Base-by-base conservation (phyloP, 2,329 filamentous ascomycete genomes). In the Alternaria brassicae region DNA sequence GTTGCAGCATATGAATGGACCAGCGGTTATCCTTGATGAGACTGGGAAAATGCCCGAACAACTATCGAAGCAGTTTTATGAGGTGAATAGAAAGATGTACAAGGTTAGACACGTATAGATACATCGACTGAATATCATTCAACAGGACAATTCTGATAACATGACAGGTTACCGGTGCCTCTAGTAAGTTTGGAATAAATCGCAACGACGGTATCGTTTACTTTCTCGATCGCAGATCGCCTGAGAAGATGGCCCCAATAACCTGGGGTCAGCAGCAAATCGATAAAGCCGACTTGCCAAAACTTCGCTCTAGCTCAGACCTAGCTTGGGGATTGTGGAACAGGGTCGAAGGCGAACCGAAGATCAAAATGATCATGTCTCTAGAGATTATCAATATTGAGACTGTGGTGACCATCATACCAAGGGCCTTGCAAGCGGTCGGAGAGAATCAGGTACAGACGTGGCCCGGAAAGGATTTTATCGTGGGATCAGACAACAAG, bases 181-280 rank as follows among this genome's bases (percentile, higher is more conserved):
- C 52, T 27, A 34, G 15, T 4, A 57, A 44, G 1, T 47, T 60
- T 21, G 61, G 55, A 15, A 56, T 61, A 40, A 63, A 66, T n/a
- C 39, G 47, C 19, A 23, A 41, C 6, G 19, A 41, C n/a, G 63
- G 63, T 7, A 54, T 54, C 15, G n/a, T 63, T 9, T 56, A 54
- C 25, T 59, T 59, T 6, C 30, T 65, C 17, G 15, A 53, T 25
- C 56, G 49, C 25, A 28, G 36, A 12, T 47, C 44, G 3, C 44
- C 45, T 28, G 53, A 50, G 36, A 17, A 50, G 15, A 27, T 25
- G 21, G 53, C 53, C 15, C 19, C 32, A 8, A 19, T 36, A 2
- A 13, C 44, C 6, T 51, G 45, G 53, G 17, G 19, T 21, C 10
- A 27, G 12, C 23, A 25, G 5, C 28, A 21, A 4, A 21, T 47